phyloP scores from a whole-genome alignment of 208 protist species.

The Acanthamoeba polyphaga region DNA sequence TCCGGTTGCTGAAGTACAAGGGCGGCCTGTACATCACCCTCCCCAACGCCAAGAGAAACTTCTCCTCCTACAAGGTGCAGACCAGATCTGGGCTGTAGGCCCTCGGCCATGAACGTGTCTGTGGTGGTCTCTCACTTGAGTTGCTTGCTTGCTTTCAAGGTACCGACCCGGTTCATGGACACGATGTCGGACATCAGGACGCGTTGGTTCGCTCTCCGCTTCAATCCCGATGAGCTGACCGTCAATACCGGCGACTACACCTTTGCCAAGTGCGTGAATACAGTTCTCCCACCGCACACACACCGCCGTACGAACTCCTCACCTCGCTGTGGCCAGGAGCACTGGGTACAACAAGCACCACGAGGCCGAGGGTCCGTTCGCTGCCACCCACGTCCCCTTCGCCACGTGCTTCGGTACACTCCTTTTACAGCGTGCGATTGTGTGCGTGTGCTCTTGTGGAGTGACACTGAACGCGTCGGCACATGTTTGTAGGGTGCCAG shows the following conservation, averaged over 20 bases:
- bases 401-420: background rate
- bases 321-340: background rate
- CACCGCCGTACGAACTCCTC: no score
- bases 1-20: background rate
- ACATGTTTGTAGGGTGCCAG: background rate
- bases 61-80: background rate
- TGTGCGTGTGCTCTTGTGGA: no score
- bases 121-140: background rate
- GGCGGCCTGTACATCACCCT: background rate
- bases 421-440: no score
- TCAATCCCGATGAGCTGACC: background rate
- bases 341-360: background rate
- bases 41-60: background rate
- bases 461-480: background rate
- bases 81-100: no score
- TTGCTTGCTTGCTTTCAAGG: background rate
- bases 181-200: background rate
- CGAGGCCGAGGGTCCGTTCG: background rate
- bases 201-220: background rate
- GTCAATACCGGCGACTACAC: slow-evolving; percentile 4
- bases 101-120: no score
- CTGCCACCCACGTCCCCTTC: slow-evolving; percentile 4
- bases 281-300: no score
- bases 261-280: background rate
- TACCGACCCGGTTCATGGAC: background rate